Conservation (phyloP, 257 asterid species). For the Solanum chaucha region DNA sequence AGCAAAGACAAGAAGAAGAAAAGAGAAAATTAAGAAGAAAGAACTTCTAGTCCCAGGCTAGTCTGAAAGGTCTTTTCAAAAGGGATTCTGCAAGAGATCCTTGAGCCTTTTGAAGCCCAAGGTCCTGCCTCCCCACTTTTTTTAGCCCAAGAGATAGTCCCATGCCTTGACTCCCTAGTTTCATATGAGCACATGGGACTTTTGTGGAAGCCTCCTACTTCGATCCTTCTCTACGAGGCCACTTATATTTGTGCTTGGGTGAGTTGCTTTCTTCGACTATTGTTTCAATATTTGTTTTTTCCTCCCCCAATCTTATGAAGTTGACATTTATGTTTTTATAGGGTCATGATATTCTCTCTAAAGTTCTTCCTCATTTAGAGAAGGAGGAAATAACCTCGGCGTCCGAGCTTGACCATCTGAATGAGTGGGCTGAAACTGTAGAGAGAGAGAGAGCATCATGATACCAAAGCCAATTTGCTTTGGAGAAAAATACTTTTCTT, state of each 20-base stretch:
- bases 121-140: neutral
- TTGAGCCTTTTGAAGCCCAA: neutral
- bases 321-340: too few species aligned
- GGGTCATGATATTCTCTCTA: neutral
- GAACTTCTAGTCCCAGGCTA: neutral
- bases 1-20: neutral
- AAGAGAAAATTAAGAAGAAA: neutral
- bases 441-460: neutral
- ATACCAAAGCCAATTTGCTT: neutral
- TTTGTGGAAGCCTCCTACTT: neutral
- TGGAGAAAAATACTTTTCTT: neutral
- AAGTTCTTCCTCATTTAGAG: neutral
- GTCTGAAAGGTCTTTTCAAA: too few species aligned
- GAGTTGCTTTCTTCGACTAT: neutral
- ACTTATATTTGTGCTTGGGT: neutral
- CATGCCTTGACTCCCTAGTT: neutral
- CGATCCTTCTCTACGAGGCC: neutral
- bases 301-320: too few species aligned
- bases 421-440: neutral
- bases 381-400: neutral
- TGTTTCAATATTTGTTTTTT: too few species aligned
- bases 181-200: neutral
- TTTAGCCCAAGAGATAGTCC: neutral
- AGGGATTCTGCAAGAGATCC: neutral
- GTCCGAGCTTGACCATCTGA: neutral